A percentile compares a stretch with the other conserved stretches of the same genome.
These are phyloP conservation scores for Septoria petroselini DNA, from an alignment of 2,329 filamentous ascomycete genomes.

Conservation along the genomic window DNA sequence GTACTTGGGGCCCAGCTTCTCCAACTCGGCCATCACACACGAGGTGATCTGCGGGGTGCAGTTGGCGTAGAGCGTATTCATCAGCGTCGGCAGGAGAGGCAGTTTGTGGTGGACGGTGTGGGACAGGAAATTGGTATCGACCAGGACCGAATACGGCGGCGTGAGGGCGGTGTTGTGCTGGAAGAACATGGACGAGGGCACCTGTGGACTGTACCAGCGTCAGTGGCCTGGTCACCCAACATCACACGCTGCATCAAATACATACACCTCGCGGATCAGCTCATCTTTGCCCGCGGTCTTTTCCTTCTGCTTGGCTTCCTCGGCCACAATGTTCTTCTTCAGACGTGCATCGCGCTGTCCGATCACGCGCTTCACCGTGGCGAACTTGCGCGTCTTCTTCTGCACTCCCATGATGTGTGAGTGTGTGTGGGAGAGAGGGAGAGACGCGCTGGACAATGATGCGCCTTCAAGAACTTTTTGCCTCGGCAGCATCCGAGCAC, in stretches of 20 bases:
- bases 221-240: not conserved
- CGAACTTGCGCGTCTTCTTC: constrained; percentile 92
- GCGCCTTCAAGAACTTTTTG: not conserved
- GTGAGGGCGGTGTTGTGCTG: constrained; percentile 81
- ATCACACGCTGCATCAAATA: not conserved
- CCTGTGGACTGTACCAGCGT: constrained; percentile 34
- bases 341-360: constrained; percentile 75
- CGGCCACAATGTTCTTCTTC: constrained; percentile 74
- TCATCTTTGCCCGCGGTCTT: constrained; percentile 56
- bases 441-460: not conserved
- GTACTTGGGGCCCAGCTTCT: constrained; percentile 87
- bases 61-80: constrained; percentile 91
- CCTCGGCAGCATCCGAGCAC: not conserved
- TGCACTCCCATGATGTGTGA: constrained; percentile 68
- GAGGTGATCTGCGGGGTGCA: constrained; percentile 84
- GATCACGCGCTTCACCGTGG: constrained; percentile 76
- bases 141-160: constrained; percentile 75
- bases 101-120: constrained; percentile 91
- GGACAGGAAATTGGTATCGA: constrained; percentile 87
- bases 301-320: constrained; percentile 56
- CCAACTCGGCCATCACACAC: constrained; percentile 79
- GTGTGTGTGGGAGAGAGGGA: not conserved
- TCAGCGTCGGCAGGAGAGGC: constrained; percentile 72
- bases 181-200: constrained; percentile 68
- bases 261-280: constrained; percentile 69